Base-by-base conservation (phyloP, 177 flowering plant species). In the Vitis hybrid region DNA sequence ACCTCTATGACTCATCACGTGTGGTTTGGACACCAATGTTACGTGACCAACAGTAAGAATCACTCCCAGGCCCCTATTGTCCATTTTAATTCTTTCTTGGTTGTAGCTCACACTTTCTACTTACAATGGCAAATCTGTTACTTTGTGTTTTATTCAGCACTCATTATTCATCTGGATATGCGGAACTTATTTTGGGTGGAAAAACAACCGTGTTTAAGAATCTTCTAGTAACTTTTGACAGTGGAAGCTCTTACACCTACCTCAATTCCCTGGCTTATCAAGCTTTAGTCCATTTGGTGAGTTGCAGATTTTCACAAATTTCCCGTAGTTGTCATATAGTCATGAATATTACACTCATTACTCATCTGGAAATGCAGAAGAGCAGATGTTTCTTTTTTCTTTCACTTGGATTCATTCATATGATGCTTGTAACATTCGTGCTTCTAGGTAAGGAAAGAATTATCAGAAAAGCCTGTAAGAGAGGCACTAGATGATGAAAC, bases 221-320 rank as follows among this genome's bases (percentile, higher is more conserved):
- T 66, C 87, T 90, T 54, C 68, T 19, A 13, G 76, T 83, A 59
- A 68, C 88, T 65, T 96, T 96, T 55, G 99, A 96, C 84, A 93
- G 93, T 68, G 98, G 99, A 64, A 92, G 97, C 81, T 86, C 99
- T 62, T 95, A 85, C 78, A 86, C 90, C 1, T 95, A 95, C 80
- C 78, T 95, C 20, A 78, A 65, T 71, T 77, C 86, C 50, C 82
- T 68, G 72, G 87, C 91, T 54, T 95, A 95, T 78, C 74, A 86
- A 50, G 77, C 80, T 26, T 60, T 95, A 26, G 59, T 85, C 31
- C 74, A 76, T 55, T 73, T 64, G 73, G 98, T 95, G 67, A 80
- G 97, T 79, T 2, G 29, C 0, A 26, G 29, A 26, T 26, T 26
- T 26, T 26, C 29, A 26, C 29, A 26, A 26, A 26, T 26, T 26